Base-by-base conservation (phyloP, 2,329 filamentous ascomycete genomes). In the Penicillium sclerotigenum region DNA sequence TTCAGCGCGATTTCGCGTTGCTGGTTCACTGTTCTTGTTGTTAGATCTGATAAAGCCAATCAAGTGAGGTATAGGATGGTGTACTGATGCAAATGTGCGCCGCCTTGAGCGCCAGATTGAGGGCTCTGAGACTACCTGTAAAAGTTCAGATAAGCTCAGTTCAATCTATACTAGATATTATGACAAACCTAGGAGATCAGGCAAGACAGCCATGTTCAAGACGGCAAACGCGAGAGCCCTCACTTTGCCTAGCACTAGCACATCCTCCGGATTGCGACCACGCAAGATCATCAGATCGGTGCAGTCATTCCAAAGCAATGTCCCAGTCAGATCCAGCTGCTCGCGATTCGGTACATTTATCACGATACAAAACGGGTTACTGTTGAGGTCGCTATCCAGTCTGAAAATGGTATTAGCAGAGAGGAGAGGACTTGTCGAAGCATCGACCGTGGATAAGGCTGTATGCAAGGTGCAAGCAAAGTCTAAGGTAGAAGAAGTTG, bases 31-130 rank as follows among this genome's bases (percentile, higher is more conserved):
- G 71, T 34, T 40, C 26, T 28, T 31, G 22, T 9, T 26, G 45
- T 70, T 22, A 69, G 62, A 57, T 55, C 51, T 22, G 14, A 46
- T 40, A 42, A 47, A 61, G n/a, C n/a, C 1, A 37, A 37, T 10
- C 36, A 33, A 20, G 18, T n/a, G 13, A 20, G 18, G 18, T 8
- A 26, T 20, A 52, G 22, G 31, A 36, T 14, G 45, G 67, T 75
- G 68, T 77, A 81, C 83, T 80, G 41, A 94, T 76, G 63, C 87
- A 91, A 38, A 77, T 77, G 64, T 79, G 83, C 20, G 81, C 81
- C 5, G 86, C 80, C 68, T 87, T 89, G 54, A 95, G 75, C 11
- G 86, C 86, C 62, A 90, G 74, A 65, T 82, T 86, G 68, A 90
- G 77, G 20, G 90, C 71, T 53, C 88, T 83, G 31, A 49, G 7